Evolutionary conservation across 306 rosid genomes (phyloP), one percentile per base, ranked within the genome.

Genomic region (Quercus agrifolia): DNA sequence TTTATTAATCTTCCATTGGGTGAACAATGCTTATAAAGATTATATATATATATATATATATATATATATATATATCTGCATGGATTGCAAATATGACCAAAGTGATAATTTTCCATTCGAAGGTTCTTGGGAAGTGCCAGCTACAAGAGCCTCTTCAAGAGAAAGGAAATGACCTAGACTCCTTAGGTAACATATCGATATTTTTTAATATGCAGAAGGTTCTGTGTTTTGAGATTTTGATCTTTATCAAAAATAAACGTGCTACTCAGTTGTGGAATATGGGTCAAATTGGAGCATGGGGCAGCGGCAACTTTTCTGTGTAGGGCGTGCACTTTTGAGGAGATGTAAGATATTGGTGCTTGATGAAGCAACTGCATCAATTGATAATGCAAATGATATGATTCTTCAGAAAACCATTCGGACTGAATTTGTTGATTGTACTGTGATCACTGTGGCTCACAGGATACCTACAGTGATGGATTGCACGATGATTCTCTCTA

Each of bases 261-360:
- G 69, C 77, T 71, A 13, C 38, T 0, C 86, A 91, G 93, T 93
- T 83, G 87, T 87, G 79, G 95, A 86, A 67, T 91, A 90, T 80
- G 94, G 97, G 62, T 86, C 97, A 63, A 91, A 93, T 70, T 91
- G 95, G 98, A 93, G 95, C 76, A 87, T 90, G 89, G 94, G 98
- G 13, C 98, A 93, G 74, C 79, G 95, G 1, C 98, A 93, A 21
- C 28, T 91, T 79, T 93, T 90, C 73, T 93, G 94, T 72, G 72
- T 93, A 80, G 98, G 98, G 20, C 90, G 93, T 11, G 98, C 92
- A 4, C 84, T 93, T 62, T 68, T 93, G 80, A 83, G 91, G 85
- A 82, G 86, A 85, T 88, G 93, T 71, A 79, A 88, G 72, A 78
- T 93, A 80, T 66, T 91, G 83, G 91, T 93, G 78, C 86, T 93